phyloP scores from a whole-genome alignment of 2,329 filamentous ascomycete species.

The Myriosclerotinia duriaeana region DNA sequence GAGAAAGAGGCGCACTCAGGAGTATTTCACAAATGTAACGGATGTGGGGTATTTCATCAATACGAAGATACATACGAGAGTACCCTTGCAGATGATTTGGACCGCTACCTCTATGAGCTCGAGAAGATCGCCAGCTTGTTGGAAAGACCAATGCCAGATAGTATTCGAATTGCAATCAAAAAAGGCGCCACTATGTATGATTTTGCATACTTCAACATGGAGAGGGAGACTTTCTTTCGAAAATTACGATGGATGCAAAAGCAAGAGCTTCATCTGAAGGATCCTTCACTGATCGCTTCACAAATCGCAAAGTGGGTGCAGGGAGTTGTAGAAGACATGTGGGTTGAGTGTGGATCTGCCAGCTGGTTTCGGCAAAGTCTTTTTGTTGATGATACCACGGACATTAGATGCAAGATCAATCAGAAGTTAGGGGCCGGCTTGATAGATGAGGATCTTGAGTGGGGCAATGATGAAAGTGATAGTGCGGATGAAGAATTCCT shows the following conservation, averaged over 20 bases:
- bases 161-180: slow-evolving; percentile 5
- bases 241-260: slow-evolving; percentile 22
- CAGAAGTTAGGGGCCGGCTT: neutral
- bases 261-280: slow-evolving; percentile 1
- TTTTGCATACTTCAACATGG: slow-evolving; percentile 1
- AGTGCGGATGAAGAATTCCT: neutral
- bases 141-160: slow-evolving; percentile 16
- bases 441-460: slow-evolving; percentile 8
- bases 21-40: slow-evolving; percentile 14
- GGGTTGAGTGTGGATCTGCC: neutral
- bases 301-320: slow-evolving; percentile 15
- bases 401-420: slow-evolving; percentile 15
- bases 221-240: slow-evolving; percentile 12
- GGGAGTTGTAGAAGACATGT: slow-evolving; percentile 20
- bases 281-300: neutral
- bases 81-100: slow-evolving; percentile 6
- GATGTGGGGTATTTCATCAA: slow-evolving; percentile 16
- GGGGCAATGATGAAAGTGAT: neutral
- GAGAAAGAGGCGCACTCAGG: slow-evolving; percentile 5
- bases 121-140: slow-evolving; percentile 17
- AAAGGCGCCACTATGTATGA: slow-evolving; percentile 21
- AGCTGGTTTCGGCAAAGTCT: neutral
- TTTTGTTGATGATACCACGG: slow-evolving; percentile 13
- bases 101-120: slow-evolving; percentile 23
- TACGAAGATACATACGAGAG: slow-evolving; percentile 13